These are phyloP conservation scores for Magnaporthiopsis incrustans DNA, from an alignment of 2,329 filamentous ascomycete species.

Conservation along the genomic window DNA sequence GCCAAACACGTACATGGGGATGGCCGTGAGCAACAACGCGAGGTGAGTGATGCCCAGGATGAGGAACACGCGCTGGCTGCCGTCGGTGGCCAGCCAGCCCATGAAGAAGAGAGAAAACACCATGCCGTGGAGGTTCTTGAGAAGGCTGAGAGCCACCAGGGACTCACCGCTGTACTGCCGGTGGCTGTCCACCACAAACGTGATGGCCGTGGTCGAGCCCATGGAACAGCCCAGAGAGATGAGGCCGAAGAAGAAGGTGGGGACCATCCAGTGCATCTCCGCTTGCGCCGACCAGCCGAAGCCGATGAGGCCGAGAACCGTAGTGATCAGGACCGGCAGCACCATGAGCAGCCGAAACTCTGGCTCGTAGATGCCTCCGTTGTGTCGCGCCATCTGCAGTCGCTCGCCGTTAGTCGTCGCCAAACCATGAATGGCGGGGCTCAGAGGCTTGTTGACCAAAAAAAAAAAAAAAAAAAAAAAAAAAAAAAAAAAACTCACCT, in stretches of 20 bases:
- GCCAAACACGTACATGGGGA: slow-evolving; percentile 92
- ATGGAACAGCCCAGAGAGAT: slow-evolving; percentile 89
- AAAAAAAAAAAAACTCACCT: neutral
- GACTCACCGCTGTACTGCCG: slow-evolving; percentile 90
- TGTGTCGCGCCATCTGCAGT: slow-evolving; percentile 65
- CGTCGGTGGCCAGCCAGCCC: slow-evolving; percentile 68
- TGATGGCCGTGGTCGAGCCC: slow-evolving; percentile 85
- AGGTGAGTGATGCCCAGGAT: slow-evolving; percentile 83
- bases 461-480: too few relatives aligned
- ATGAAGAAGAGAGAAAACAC: slow-evolving; percentile 86
- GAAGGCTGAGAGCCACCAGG: slow-evolving; percentile 87
- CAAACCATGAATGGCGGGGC: neutral
- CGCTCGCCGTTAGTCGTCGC: too few relatives aligned
- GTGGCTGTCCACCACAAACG: slow-evolving; percentile 90
- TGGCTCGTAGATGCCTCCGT: slow-evolving; percentile 91
- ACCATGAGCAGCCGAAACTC: slow-evolving; percentile 91
- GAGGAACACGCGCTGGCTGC: slow-evolving; percentile 70
- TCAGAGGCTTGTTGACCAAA: too few relatives aligned
- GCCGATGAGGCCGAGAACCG: slow-evolving; percentile 81
- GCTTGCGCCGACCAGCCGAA: slow-evolving; percentile 87
- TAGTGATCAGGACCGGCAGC: slow-evolving; percentile 67
- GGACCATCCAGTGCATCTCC: slow-evolving; percentile 77
- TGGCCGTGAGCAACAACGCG: slow-evolving; percentile 61
- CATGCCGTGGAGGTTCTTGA: slow-evolving; percentile 89
- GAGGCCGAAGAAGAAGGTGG: slow-evolving; percentile 86